Base-by-base conservation (phyloP, 768 basidiomycete species). In the Tricholoma sp. region DNA sequence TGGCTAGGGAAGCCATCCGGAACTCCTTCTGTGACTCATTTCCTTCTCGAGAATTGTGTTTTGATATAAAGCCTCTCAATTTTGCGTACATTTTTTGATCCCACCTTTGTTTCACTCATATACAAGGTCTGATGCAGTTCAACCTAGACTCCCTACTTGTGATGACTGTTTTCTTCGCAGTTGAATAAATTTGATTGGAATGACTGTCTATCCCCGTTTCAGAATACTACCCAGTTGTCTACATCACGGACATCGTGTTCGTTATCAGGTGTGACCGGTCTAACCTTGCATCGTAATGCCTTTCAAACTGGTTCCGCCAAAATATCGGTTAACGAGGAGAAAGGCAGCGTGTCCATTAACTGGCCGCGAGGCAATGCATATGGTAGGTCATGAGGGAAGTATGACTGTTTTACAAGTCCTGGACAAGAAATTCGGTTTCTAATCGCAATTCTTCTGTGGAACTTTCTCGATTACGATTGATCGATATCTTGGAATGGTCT, bases 401-500 rank as follows among this genome's bases (percentile, higher is more conserved):
- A 22, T 47, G 14, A 24, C 21, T 12, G 24, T 47, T 16, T 47
- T 12, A 24, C 46, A 5, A 27, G 46, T 21, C 19, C 19, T 21
- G n/a, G 41, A 43, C 18, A 21, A 46, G 45, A 3, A 46, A 46
- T 11, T 14, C 4, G 11, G 45, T 47, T 47, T 22, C 46, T 24
- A 46, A 46, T 46, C 31, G 19, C 41, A 16, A 16, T 37, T n/a
- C 19, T 24, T 43, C 51, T 11, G 24, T 51, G 22, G 19, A 24
- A 24, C 27, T 7, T 35, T 14, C 31, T 24, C 24, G 27, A 27
- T 32, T 35, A 21, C 14, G 18, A 4, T 19, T 10, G 55, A 68
- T 69, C 68, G 66, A 65, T 66, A 71, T 69, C 68, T 19, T 47
- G 46, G 24, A 47, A 7, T 22, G 21, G 22, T 12, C n/a, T n/a